Evolutionary conservation across 163 green algal genomes (phyloP).

Genomic region (Coccomyxa subellipsoidea): DNA sequence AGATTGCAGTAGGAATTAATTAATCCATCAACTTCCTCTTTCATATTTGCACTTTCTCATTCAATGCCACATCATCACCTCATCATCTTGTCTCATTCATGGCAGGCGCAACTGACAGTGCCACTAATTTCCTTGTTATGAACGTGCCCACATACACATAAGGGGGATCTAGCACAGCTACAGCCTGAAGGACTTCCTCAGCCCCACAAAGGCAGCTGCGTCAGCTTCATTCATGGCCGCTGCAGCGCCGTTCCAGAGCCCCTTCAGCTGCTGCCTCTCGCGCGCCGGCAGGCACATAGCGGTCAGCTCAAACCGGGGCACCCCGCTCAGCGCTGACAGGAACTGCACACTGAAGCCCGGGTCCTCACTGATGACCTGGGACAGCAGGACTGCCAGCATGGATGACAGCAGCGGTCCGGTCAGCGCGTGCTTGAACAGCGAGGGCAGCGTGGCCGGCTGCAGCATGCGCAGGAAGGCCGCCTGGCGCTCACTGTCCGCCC

Average conservation of each 20-base stretch:
- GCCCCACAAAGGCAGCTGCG: background rate
- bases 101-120: too few species aligned
- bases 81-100: too few species aligned
- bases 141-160: too few species aligned
- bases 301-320: constrained; percentile 66
- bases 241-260: constrained; percentile 29
- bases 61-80: too few species aligned
- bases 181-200: background rate
- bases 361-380: constrained; percentile 9
- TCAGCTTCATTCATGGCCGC: background rate
- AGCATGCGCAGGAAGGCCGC: constrained; percentile 55
- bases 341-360: constrained; percentile 31
- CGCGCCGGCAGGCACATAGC: constrained; percentile 44
- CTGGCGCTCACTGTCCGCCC: constrained; percentile 44
- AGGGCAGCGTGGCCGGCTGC: constrained; percentile 38
- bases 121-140: too few species aligned
- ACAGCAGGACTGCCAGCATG: constrained; percentile 42
- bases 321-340: constrained; percentile 41
- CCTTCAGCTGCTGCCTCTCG: constrained; percentile 37
- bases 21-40: too few species aligned
- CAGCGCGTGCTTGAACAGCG: constrained; percentile 62
- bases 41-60: too few species aligned
- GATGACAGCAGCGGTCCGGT: constrained; percentile 49
- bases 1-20: too few species aligned
- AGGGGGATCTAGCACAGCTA: too few species aligned